These are phyloP conservation scores for Alternaria atra DNA, from an alignment of 2,329 filamentous ascomycete species.

Conservation along the genomic window DNA sequence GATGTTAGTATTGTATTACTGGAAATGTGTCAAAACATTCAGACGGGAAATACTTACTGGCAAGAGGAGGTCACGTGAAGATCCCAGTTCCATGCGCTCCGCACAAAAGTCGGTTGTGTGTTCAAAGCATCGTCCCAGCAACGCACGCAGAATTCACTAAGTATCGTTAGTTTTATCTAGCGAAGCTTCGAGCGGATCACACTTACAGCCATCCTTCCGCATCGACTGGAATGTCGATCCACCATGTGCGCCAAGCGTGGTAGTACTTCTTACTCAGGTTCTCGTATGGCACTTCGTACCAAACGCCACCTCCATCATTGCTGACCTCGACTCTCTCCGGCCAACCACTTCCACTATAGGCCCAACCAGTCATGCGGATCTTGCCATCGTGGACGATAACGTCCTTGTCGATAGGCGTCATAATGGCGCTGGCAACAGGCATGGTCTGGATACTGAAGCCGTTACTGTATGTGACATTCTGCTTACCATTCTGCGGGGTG, in stretches of 20 bases:
- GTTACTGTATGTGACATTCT: slow-evolving; percentile 67
- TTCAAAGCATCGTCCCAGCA: slow-evolving; percentile 59
- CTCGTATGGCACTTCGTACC: slow-evolving; percentile 69
- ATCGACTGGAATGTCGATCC: slow-evolving; percentile 67
- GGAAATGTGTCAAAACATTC: too few relatives aligned
- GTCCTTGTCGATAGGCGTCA: slow-evolving; percentile 69
- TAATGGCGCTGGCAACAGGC: slow-evolving; percentile 74
- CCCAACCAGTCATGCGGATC: slow-evolving; percentile 63
- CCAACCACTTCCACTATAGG: slow-evolving; percentile 57
- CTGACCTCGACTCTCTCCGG: slow-evolving; percentile 70
- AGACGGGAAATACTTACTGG: slow-evolving; percentile 51
- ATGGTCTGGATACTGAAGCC: slow-evolving; percentile 76
- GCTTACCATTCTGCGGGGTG: slow-evolving; percentile 72
- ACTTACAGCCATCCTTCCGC: slow-evolving; percentile 56
- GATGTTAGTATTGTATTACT: not conserved
- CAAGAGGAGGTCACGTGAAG: slow-evolving; percentile 71
- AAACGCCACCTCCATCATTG: slow-evolving; percentile 69
- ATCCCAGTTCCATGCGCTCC: slow-evolving; percentile 68
- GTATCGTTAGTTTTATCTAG: slow-evolving; percentile 1
- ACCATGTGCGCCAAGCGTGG: slow-evolving; percentile 72
- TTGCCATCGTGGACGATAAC: slow-evolving; percentile 68
- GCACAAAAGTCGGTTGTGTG: slow-evolving; percentile 56
- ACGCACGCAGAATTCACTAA: slow-evolving; percentile 53
- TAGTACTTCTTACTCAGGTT: slow-evolving; percentile 70
- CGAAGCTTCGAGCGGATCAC: not conserved